phyloP scores from a whole-genome alignment of 257 asterid species.

The Hygrophila difformis region DNA sequence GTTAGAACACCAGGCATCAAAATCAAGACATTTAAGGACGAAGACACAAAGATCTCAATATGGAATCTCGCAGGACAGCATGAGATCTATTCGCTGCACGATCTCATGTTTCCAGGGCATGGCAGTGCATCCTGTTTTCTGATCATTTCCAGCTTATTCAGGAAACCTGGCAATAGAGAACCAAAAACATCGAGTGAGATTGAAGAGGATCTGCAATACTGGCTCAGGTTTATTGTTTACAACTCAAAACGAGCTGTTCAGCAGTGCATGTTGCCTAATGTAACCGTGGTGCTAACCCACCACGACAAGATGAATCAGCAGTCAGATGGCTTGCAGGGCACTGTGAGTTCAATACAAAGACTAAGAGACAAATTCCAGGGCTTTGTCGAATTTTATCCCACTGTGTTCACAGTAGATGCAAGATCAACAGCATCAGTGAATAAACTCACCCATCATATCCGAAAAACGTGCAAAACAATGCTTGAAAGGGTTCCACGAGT shows the following conservation, averaged over 20 bases:
- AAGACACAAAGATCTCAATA: constrained; percentile 56
- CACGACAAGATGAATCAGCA: constrained; percentile 48
- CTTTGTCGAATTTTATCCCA: constrained; percentile 60
- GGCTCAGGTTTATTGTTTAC: constrained; percentile 72
- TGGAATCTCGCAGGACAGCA: constrained; percentile 86
- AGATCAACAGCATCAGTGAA: constrained; percentile 77
- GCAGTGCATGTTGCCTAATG: constrained; percentile 74
- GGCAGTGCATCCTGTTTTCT: constrained; percentile 67
- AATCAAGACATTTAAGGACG: constrained; percentile 51
- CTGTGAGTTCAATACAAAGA: constrained; percentile 33
- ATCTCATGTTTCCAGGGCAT: constrained; percentile 78
- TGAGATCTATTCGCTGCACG: constrained; percentile 53
- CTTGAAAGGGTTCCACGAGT: constrained; percentile 70
- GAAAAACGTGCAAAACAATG: constrained; percentile 43
- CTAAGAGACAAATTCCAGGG: constrained; percentile 59
- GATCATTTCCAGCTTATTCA: constrained; percentile 51
- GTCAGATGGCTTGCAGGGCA: constrained; percentile 37
- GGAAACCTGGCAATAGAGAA: constrained; percentile 53
- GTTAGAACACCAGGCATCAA: constrained; percentile 50
- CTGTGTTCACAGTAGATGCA: constrained; percentile 83
- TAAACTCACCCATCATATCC: constrained; percentile 56
- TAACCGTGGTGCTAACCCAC: constrained; percentile 76
- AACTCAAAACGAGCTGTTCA: constrained; percentile 60
- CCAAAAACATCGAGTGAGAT: constrained; percentile 40
- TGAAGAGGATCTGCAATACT: constrained; percentile 71